Percentiles rank a stretch among this genome's conserved stretches.
Conservation (phyloP, 176 grass and related monocot species). For the bread wheat (Triticum aestivum) region DNA sequence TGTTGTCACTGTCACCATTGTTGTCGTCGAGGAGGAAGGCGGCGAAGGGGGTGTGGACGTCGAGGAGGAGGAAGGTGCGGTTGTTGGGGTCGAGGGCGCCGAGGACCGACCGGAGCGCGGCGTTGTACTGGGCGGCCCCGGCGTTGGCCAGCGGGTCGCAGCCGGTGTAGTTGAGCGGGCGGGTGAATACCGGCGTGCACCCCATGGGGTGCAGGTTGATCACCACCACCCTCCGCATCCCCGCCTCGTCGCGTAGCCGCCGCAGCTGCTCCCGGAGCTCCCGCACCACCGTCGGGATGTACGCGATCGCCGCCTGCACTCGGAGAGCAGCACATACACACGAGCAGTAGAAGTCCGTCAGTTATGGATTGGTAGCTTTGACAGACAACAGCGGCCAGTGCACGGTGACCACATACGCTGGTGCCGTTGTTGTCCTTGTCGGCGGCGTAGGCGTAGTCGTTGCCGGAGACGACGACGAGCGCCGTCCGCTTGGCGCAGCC, state of each 20-base stretch:
- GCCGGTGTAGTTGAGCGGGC: constrained; percentile 44
- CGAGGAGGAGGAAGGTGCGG: constrained; percentile 53
- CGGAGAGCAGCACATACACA: too few relatives aligned
- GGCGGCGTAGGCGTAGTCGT: constrained; percentile 55
- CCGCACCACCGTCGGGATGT: constrained; percentile 49
- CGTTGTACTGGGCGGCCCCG: constrained; percentile 53
- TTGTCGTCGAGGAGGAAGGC: neutral
- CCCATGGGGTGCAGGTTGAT: constrained; percentile 76
- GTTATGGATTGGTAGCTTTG: too few relatives aligned
- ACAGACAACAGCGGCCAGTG: too few relatives aligned
- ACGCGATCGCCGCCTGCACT: constrained; percentile 53
- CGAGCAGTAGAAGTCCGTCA: too few relatives aligned
- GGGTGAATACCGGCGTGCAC: constrained; percentile 67
- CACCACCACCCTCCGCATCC: constrained; percentile 63
- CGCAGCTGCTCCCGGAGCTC: constrained; percentile 41
- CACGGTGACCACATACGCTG: constrained; percentile 20
- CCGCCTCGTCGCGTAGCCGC: constrained; percentile 48
- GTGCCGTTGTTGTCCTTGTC: constrained; percentile 39
- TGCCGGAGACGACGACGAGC: constrained; percentile 68
- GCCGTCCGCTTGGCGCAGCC: neutral
- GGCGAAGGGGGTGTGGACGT: constrained; percentile 57
- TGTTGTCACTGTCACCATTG: too few relatives aligned
- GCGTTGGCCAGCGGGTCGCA: constrained; percentile 50
- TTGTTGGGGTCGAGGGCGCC: constrained; percentile 37
- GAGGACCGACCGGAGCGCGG: constrained; percentile 40